A percentile compares a stretch with the other conserved stretches of the same genome.
phyloP scores from a whole-genome alignment of 345 rosid genomes.

The Populus tremula region DNA sequence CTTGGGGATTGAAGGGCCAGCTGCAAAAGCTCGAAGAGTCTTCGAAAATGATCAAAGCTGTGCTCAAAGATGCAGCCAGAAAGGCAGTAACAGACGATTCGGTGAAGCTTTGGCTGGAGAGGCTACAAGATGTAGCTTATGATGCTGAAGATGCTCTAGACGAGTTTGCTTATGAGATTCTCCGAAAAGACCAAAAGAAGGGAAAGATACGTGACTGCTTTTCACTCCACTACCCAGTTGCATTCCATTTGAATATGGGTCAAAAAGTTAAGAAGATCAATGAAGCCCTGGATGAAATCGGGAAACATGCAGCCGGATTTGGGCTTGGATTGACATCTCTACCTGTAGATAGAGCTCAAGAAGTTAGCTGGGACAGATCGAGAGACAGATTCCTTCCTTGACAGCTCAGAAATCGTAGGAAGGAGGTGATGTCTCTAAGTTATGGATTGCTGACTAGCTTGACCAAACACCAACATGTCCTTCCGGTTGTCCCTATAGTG shows the following conservation, averaged over 20 bases:
- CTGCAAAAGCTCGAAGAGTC: too few species aligned
- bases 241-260: background rate
- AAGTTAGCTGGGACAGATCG: background rate
- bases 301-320: background rate
- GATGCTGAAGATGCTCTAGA: too few species aligned
- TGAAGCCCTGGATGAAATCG: background rate
- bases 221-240: background rate
- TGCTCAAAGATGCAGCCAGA: too few species aligned
- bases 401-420: conserved; percentile 11
- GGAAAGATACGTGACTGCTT: background rate
- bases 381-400: background rate
- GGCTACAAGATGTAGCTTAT: too few species aligned
- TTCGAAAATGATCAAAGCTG: too few species aligned
- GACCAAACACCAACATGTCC: background rate
- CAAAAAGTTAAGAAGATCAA: background rate
- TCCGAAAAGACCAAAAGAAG: too few species aligned
- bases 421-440: conserved; percentile 15
- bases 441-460: background rate
- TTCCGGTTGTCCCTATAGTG: conserved; percentile 8
- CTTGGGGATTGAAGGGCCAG: too few species aligned
- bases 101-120: too few species aligned
- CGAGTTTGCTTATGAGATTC: too few species aligned
- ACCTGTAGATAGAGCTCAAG: background rate
- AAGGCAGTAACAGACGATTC: too few species aligned
- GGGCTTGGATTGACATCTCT: background rate